Base-by-base conservation (phyloP, 2,329 filamentous ascomycete species). In the Fusarium sulawesiense region DNA sequence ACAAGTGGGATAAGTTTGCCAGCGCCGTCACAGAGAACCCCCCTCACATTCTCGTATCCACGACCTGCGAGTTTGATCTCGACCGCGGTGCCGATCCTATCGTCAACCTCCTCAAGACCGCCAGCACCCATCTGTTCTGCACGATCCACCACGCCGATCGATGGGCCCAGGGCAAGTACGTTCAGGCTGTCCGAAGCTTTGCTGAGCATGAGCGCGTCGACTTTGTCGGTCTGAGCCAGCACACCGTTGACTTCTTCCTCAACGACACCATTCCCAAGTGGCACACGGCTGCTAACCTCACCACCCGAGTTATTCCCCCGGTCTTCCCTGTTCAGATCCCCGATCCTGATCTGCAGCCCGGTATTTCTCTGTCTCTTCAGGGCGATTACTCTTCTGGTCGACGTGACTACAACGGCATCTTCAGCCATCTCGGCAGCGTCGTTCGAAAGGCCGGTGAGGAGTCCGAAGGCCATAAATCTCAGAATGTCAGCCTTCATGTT, bases 11-110 rank as follows among this genome's bases (percentile, higher is more conserved):
- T 42, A 57, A 49, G 50, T 70, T 76, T 46, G 48, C 56, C n/a
- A 50, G 56, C 46, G 60, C 42, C 13, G 62, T 72, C 45, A 47
- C 42, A 6, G 41, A 57, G 30, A 58, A 57, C 41, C 65, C 67
- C 10, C 74, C 75, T 11, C 67, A 76, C 46, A 55, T 76, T 10
- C 56, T 76, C 64, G 70, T 76, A n/a, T 76, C 75, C 40, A 76
- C 73, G 10, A 76, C 75, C 23, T 76, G 75, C 73, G 73, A 76
- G 62, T 64, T 73, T 48, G 75, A 76, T 41, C 66, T 73, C n/a
- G 59, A 63, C 37, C 55, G 58, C 46, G 62, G 59, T 16, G 29
- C 64, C 46, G 56, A 58, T 11, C 58, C 64, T n/a, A 65, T 75
- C 25, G 59, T 67, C 40, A 56, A 71, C 21, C 61, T 76, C 10